phyloP scores from a whole-genome alignment of 495 filamentous ascomycete species.

The Daldinia bambusicola region DNA sequence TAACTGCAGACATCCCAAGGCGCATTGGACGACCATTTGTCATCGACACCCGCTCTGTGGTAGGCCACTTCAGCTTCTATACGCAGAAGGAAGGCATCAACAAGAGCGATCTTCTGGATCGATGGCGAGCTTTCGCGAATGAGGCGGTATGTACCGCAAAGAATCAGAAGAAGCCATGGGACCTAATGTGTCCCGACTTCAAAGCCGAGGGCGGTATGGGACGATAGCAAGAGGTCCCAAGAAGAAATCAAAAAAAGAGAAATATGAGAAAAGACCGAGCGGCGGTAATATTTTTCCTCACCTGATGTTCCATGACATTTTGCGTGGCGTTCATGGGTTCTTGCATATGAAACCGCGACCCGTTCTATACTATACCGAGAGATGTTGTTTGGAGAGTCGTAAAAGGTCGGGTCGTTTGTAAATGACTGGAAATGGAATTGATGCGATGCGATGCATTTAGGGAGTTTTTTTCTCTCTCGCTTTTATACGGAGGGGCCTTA shows the following conservation, averaged over 20 bases:
- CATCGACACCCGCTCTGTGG: slow-evolving; percentile 65
- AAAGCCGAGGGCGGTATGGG: slow-evolving; percentile 23
- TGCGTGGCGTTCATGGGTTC: slow-evolving; percentile 39
- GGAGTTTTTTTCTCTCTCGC: neutral
- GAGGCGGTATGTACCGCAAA: slow-evolving; percentile 52
- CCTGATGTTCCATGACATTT: slow-evolving; percentile 28
- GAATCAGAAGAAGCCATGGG: slow-evolving; percentile 46
- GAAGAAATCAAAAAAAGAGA: slow-evolving; percentile 1
- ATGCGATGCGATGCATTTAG: slow-evolving; percentile 18
- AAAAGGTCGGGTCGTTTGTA: neutral
- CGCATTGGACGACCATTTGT: slow-evolving; percentile 51
- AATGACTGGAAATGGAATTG: neutral
- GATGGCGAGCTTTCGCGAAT: slow-evolving; percentile 63
- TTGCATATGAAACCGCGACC: slow-evolving; percentile 36
- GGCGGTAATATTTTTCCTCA: slow-evolving; percentile 17
- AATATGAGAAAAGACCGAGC: slow-evolving; percentile 14
- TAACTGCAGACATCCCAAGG: slow-evolving; percentile 41
- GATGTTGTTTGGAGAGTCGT: neutral
- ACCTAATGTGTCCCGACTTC: slow-evolving; percentile 38
- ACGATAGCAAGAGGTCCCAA: slow-evolving; percentile 1
- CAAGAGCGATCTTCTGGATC: slow-evolving; percentile 60
- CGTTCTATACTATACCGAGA: slow-evolving; percentile 3
- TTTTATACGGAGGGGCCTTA: slow-evolving; percentile 8
- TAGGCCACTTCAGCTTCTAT: slow-evolving; percentile 61
- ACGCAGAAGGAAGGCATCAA: slow-evolving; percentile 55